These are phyloP conservation scores for Arbutus unedo DNA, from an alignment of 148 eudicot genomes.

Conservation along the genomic window DNA sequence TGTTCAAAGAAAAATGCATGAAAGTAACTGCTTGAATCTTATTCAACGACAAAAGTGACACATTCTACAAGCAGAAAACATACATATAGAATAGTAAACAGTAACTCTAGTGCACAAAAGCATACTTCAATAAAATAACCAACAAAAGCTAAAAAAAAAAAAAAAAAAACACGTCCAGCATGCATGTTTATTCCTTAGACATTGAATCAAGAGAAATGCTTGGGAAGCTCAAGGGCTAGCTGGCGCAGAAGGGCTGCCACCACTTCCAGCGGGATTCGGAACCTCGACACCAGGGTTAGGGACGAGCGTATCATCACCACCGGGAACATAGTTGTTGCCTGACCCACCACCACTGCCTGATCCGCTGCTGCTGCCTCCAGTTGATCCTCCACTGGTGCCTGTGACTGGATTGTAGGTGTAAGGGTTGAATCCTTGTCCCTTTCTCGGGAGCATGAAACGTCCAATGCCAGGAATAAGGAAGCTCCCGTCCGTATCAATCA, in stretches of 20 bases:
- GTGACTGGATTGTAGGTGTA: conserved; percentile 36
- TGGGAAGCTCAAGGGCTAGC: neutral
- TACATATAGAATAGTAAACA: too few relatives aligned
- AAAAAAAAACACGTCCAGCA: neutral
- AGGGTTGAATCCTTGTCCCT: conserved; percentile 15
- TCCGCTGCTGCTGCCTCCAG: neutral
- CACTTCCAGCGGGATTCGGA: conserved; percentile 9
- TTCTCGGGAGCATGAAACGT: conserved; percentile 31
- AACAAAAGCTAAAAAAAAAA: neutral
- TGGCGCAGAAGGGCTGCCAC: neutral
- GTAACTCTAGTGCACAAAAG: too few relatives aligned
- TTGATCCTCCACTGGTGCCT: neutral
- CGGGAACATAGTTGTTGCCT: neutral
- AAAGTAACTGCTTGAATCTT: neutral
- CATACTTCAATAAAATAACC: too few relatives aligned
- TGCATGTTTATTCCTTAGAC: too few relatives aligned
- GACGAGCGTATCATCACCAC: conserved; percentile 1
- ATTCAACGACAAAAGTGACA: neutral
- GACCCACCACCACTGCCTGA: neutral
- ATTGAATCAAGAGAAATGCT: neutral
- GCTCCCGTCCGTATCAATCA: conserved; percentile 29
- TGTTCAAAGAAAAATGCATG: neutral
- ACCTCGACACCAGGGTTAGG: conserved; percentile 17
- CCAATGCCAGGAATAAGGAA: conserved; percentile 42
- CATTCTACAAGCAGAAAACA: neutral